Evolutionary conservation across 768 basidiomycete genomes (phyloP), one percentile per base, ranked within the genome.

Genomic region (Gymnopilus junonius): DNA sequence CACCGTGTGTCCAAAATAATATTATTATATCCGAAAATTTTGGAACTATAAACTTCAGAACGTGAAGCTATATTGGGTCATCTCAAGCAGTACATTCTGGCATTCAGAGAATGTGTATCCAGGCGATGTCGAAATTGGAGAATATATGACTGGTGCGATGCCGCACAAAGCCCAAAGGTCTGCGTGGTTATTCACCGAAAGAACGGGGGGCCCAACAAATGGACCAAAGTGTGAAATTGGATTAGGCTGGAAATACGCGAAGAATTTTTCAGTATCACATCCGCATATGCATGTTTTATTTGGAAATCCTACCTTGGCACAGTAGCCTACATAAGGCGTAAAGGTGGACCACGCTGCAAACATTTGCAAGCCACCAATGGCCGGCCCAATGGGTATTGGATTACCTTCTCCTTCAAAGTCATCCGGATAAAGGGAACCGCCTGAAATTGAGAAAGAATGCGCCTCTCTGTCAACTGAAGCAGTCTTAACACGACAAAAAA

Each of bases 351-450:
- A 48, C 2, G 48, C 32, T 12, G 58, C 46, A 14, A 50, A 59
- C 21, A 27, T 34, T 25, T 59, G 58, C 17, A n/a, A 23, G 14
- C 46, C 48, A 12, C 58, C 58, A 37, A 43, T n/a, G 11, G 46
- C 29, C 1, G 58, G 58, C 11, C n/a, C 31, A 8, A 59, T 48
- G 8, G 58, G n/a, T 25, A 58, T 46, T 43, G 57, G 57, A 11
- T 17, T 29, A n/a, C 57, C 57, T 58, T 58, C 57, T n/a, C 57
- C 57, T 46, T 58, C 57, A 34, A 58, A 58, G 8, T 32, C 27
- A 23, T 58, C 57, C n/a, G 57, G 57, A 14, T 48, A 7, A 20
- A 46, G 42, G 21, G 27, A 39, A 20, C 15, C 42, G 15, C 39
- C 51, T 8, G 11, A 6, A 7, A 53, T 8, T 15, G 25, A 17